Evolutionary conservation across 345 rosid species (phyloP).

Genomic region (Noccaea bulbosa): DNA sequence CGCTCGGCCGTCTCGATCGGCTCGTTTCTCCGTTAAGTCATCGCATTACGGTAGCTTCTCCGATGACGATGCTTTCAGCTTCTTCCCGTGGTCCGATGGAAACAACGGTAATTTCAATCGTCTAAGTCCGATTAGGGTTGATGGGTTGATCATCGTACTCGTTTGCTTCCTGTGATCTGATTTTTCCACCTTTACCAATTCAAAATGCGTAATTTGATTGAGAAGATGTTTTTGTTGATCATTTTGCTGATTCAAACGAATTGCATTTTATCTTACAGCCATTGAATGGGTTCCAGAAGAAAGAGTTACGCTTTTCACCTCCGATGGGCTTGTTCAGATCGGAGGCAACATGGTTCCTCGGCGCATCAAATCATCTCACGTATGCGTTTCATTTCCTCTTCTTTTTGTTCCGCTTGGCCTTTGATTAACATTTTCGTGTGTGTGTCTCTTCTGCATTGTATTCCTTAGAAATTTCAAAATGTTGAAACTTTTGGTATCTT

Average conservation of each 20-base stretch:
- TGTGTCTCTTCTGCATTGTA: neutral
- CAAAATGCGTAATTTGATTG: neutral
- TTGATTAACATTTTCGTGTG: neutral
- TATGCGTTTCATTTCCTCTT: slow-evolving; percentile 32
- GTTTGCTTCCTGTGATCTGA: neutral
- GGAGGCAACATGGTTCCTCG: slow-evolving; percentile 90
- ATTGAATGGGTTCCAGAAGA: slow-evolving; percentile 90
- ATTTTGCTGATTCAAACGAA: slow-evolving; percentile 8
- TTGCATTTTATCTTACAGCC: slow-evolving; percentile 3
- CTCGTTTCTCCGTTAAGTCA: slow-evolving; percentile 55
- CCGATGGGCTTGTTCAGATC: slow-evolving; percentile 87
- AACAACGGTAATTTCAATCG: slow-evolving; percentile 47
- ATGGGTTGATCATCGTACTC: neutral
- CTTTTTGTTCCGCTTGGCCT: neutral
- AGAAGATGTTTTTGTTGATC: neutral
- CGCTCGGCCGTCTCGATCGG: slow-evolving; percentile 47
- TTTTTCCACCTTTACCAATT: neutral
- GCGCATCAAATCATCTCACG: slow-evolving; percentile 59
- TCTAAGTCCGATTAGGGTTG: neutral
- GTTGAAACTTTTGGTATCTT: neutral
- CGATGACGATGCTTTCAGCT: slow-evolving; percentile 66
- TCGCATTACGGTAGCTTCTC: slow-evolving; percentile 56
- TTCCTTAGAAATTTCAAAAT: neutral
- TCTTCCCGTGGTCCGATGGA: slow-evolving; percentile 73
- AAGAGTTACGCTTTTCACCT: slow-evolving; percentile 76